Evolutionary conservation across 352 stramenopile species (phyloP).

Genomic region (Phytophthora pinifolia): DNA sequence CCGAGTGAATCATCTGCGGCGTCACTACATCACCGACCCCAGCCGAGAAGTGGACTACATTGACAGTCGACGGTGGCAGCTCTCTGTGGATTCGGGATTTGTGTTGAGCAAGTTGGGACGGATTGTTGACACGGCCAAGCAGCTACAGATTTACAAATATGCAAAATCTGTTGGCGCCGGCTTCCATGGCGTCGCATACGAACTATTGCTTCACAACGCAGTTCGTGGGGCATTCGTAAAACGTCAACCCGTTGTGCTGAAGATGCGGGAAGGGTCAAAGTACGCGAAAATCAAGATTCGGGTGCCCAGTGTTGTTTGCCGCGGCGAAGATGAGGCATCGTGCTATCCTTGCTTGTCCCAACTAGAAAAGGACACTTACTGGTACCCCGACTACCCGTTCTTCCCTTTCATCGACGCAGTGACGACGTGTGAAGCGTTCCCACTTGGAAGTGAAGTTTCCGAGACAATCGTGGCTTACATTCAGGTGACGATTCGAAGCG

Average conservation of each 20-base stretch:
- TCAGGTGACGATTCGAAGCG: conserved; percentile 17
- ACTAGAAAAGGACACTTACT: conserved; percentile 19
- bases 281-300: conserved; percentile 23
- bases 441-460: conserved; percentile 2
- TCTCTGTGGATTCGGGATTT: conserved; percentile 20
- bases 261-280: conserved; percentile 15
- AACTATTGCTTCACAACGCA: conserved; percentile 20
- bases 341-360: conserved; percentile 16
- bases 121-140: conserved; percentile 18
- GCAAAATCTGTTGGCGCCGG: conserved; percentile 21
- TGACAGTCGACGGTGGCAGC: no score
- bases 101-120: conserved; percentile 15
- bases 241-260: conserved; percentile 17
- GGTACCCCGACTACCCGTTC: conserved; percentile 16
- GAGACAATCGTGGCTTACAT: conserved; percentile 20
- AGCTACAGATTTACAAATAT: conserved; percentile 20
- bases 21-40: conserved; percentile 28
- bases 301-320: conserved; percentile 7
- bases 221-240: conserved; percentile 16
- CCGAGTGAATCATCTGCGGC: conserved; percentile 19
- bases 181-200: conserved; percentile 12
- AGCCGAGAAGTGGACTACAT: no score
- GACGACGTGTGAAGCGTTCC: conserved; percentile 19
- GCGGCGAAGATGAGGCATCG: conserved; percentile 11
- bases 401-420: conserved; percentile 27